Percentiles rank a stretch among this genome's conserved stretches.
Evolutionary conservation across 768 basidiomycete genomes (phyloP).

Genomic region (Termitomyces sp.): DNA sequence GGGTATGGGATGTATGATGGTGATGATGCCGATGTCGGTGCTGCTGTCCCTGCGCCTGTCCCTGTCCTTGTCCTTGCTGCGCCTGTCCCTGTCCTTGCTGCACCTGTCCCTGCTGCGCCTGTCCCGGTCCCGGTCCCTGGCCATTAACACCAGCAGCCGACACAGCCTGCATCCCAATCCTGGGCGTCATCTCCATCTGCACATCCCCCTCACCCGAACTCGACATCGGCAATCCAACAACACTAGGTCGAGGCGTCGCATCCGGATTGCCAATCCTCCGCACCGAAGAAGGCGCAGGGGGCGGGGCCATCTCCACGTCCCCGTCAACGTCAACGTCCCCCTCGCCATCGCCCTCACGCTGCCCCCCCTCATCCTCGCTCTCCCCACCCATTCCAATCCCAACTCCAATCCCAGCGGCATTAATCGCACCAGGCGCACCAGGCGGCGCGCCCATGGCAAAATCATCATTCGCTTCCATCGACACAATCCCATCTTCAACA

Average conservation of each 20-base stretch:
- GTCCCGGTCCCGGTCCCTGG: too few relatives aligned
- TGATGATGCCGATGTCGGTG: not conserved
- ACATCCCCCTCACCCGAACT: not conserved
- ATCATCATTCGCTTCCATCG: slow-evolving; percentile 77
- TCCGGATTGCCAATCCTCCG: slow-evolving; percentile 37
- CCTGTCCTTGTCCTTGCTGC: not conserved
- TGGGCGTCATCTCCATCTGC: not conserved
- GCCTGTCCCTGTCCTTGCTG: not conserved
- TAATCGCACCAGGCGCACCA: slow-evolving; percentile 78
- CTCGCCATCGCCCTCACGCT: slow-evolving; percentile 19
- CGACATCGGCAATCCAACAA: slow-evolving; percentile 39
- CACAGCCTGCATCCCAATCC: not conserved
- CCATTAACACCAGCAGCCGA: not conserved
- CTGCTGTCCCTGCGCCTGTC: not conserved
- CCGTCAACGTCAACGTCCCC: slow-evolving; percentile 13
- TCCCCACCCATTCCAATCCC: slow-evolving; percentile 20
- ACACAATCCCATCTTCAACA: slow-evolving; percentile 74
- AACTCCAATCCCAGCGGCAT: slow-evolving; percentile 21
- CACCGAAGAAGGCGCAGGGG: not conserved
- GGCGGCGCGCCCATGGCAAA: slow-evolving; percentile 90
- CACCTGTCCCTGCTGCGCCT: not conserved
- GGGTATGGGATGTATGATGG: not conserved
- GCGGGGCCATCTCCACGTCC: slow-evolving; percentile 15
- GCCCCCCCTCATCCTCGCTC: slow-evolving; percentile 18
- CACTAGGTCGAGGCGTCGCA: slow-evolving; percentile 59